Evolutionary conservation across 1,284 basidiomycete species (phyloP), one percentile per base, ranked within the genome.

Genomic region (Boletus semigastroideus): DNA sequence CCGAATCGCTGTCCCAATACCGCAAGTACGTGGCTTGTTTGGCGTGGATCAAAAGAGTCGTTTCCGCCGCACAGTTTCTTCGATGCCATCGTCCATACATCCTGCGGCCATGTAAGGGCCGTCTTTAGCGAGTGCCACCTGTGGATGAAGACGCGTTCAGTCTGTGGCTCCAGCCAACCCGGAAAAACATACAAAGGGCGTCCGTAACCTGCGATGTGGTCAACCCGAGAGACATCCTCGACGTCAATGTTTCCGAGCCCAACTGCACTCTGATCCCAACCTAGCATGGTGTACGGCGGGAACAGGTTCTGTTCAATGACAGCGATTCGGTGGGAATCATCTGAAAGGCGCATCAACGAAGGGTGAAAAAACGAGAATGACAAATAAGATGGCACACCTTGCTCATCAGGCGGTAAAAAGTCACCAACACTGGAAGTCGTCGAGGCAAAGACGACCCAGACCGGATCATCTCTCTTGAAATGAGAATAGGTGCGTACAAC

Each of bases 381-480:
- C 11, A 20, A 22, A 22, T 20, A 36, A 36, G 3, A 14, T 38
- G 4, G 46, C 46, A 7, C 0, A 58, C 55, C 3, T 25, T 20
- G 57, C 7, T 51, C 22, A 25, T 49, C 46, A 5, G 48, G 58
- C 0, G 42, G 55, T 0, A 43, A 50, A 28, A 59, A 55, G 27
- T 60, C 41, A 0, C 46, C 25, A 8, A 61, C 45, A 14, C 43
- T 51, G 17, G 59, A 49, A 11, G 52, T 56, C 1, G 59, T 59
- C 0, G 51, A 59, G 1, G 56, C 49, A 14, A 61, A 61, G 12
- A 48, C 51, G 0, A 59, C 48, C 59, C 59, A 59, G 2, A 58
- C 25, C 0, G 48, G 42, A 36, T 58, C 13, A 16, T 16, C 31
- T 37, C 4, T 9, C 0, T 2, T 22, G 13, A 25, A 25, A 40